Conservation (phyloP, 805 yeast species). For the Osmozyma mogii region DNA sequence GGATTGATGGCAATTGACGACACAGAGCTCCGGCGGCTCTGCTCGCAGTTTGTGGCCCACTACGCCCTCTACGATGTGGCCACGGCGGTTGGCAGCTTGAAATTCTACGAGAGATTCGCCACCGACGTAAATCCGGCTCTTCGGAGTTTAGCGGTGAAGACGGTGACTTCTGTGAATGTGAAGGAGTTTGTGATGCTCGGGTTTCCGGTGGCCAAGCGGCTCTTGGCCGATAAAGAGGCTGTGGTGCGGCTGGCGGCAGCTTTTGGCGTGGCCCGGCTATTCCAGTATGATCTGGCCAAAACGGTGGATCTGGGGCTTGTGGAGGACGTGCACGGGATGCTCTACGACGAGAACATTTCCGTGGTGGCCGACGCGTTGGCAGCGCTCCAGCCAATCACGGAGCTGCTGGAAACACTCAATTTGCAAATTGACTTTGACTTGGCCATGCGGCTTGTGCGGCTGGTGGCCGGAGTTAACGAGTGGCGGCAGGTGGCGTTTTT, state of each 20-base stretch:
- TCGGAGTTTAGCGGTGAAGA: constrained; percentile 55
- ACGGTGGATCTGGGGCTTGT: constrained; percentile 39
- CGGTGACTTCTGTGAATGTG: constrained; percentile 53
- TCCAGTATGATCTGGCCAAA: constrained; percentile 44
- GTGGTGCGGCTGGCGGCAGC: constrained; percentile 65
- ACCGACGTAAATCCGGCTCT: constrained; percentile 39
- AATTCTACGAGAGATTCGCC: constrained; percentile 46
- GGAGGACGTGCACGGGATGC: constrained; percentile 39
- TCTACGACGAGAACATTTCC: constrained; percentile 49
- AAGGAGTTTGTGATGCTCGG: constrained; percentile 44
- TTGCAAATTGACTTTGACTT: constrained; percentile 45
- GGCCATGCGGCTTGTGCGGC: constrained; percentile 28
- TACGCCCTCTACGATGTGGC: constrained; percentile 55
- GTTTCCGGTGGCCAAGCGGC: constrained; percentile 27
- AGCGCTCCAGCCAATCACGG: constrained; percentile 58
- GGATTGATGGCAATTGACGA: constrained; percentile 48
- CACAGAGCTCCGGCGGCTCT: constrained; percentile 61
- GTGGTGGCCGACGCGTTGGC: constrained; percentile 71
- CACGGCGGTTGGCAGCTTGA: constrained; percentile 47
- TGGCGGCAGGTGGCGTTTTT: constrained; percentile 72
- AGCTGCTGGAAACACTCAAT: constrained; percentile 40
- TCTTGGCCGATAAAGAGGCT: constrained; percentile 42
- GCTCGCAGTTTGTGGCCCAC: constrained; percentile 56
- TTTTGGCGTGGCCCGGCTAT: constrained; percentile 58
- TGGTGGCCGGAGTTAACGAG: constrained; percentile 38